Evolutionary conservation across 1,284 basidiomycete species (phyloP).

Genomic region (Ganoderma boninense): DNA sequence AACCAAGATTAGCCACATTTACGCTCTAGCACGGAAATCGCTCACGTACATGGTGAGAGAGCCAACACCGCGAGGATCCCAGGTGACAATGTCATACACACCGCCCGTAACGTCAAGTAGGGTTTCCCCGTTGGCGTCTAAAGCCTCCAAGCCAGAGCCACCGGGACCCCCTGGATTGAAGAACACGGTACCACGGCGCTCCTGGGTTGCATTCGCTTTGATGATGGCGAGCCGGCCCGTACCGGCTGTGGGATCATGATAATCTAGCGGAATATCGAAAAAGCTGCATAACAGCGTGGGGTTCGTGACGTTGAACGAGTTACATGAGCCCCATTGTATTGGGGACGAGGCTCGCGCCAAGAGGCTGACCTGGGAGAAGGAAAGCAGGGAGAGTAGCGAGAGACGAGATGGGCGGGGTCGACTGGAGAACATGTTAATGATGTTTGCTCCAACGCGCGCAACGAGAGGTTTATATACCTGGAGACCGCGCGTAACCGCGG

Average conservation of each 20-base stretch:
- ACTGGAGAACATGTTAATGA: not conserved
- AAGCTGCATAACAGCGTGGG: constrained; percentile 1
- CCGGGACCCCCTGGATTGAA: constrained; percentile 30
- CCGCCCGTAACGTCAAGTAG: constrained; percentile 20
- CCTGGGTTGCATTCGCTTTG: constrained; percentile 2
- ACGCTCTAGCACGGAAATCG: not conserved
- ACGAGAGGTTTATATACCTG: not conserved
- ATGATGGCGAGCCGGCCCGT: constrained; percentile 3
- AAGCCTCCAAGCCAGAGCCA: constrained; percentile 11
- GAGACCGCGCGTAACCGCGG: not conserved
- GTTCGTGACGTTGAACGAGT: constrained; percentile 1
- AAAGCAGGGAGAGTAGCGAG: not conserved
- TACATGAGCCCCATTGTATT: not conserved
- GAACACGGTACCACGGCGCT: constrained; percentile 16
- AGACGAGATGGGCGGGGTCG: not conserved
- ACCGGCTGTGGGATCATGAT: not conserved
- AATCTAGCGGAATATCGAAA: constrained; percentile 9
- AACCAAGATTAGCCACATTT: not conserved
- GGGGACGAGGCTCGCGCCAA: not conserved
- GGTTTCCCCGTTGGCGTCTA: not conserved
- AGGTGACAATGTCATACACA: constrained; percentile 23
- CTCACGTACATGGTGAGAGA: constrained; percentile 18
- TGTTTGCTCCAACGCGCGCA: not conserved
- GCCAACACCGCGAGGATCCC: constrained; percentile 27
- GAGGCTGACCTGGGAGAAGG: not conserved